phyloP scores from a whole-genome alignment of 768 basidiomycete species.

The Russula sp. region DNA sequence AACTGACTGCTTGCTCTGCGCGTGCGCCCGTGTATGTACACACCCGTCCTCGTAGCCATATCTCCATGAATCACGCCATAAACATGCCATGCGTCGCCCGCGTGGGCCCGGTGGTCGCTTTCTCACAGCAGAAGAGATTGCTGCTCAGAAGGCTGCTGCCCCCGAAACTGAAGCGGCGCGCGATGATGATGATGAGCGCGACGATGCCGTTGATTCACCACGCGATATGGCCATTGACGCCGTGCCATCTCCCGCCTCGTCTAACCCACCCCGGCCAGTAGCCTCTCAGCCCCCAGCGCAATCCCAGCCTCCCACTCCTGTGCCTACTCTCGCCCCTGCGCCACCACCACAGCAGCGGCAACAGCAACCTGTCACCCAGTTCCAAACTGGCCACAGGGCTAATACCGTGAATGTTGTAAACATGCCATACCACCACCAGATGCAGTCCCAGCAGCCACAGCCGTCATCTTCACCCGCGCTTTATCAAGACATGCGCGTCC shows the following conservation, averaged over 20 bases:
- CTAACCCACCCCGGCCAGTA: slow-evolving; percentile 6
- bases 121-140: slow-evolving; percentile 93
- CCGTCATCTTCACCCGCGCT: slow-evolving; percentile 23
- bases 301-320: slow-evolving; percentile 6
- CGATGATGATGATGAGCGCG: slow-evolving; percentile 43
- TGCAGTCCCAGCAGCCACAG: slow-evolving; percentile 24
- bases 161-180: slow-evolving; percentile 31
- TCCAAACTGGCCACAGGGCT: slow-evolving; percentile 2
- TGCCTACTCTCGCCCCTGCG: slow-evolving; percentile 20
- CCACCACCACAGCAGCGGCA: slow-evolving; percentile 13
- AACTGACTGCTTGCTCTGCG: slow-evolving; percentile 1
- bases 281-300: slow-evolving; percentile 1
- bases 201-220: slow-evolving; percentile 33
- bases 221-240: slow-evolving; percentile 14
- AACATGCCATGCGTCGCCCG: slow-evolving; percentile 96
- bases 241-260: slow-evolving; percentile 9
- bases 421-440: slow-evolving; percentile 23
- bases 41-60: slow-evolving; percentile 61
- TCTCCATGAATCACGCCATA: slow-evolving; percentile 95
- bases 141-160: slow-evolving; percentile 58
- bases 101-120: slow-evolving; percentile 97
- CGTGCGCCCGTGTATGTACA: background rate
- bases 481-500: slow-evolving; percentile 25
- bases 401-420: slow-evolving; percentile 15
- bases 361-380: slow-evolving; percentile 10